Evolutionary conservation across 192 early-diverging fungal species (phyloP).

Genomic region (Coemansia sp.): DNA sequence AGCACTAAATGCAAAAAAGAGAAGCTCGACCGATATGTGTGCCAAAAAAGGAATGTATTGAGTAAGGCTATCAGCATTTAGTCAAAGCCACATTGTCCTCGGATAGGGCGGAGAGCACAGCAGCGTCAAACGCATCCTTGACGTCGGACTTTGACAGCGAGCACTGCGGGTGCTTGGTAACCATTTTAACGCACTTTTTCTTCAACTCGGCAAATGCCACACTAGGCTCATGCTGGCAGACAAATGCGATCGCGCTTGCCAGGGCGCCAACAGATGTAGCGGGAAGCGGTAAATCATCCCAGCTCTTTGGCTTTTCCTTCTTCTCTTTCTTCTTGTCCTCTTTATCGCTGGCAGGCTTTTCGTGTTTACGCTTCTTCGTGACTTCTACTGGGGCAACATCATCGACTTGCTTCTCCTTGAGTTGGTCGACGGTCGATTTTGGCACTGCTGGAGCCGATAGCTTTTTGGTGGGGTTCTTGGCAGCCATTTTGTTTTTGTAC

Average conservation of each 20-base stretch:
- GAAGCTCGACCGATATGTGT: too few species aligned
- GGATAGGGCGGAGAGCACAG: conserved; percentile 29
- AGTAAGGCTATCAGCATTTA: neutral
- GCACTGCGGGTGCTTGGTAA: conserved; percentile 25
- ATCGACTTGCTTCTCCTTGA: conserved; percentile 17
- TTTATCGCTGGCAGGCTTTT: conserved; percentile 2
- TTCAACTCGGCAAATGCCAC: conserved; percentile 24
- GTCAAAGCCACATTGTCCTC: conserved; percentile 15
- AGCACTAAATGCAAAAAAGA: too few species aligned
- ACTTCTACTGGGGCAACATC: conserved; percentile 1
- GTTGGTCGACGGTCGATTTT: conserved; percentile 45
- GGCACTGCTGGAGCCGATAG: neutral
- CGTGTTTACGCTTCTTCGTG: conserved; percentile 24
- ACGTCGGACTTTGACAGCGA: conserved; percentile 21
- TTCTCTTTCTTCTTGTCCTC: conserved; percentile 23
- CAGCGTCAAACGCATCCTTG: conserved; percentile 38
- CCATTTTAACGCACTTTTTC: conserved; percentile 37
- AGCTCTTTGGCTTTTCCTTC: conserved; percentile 31
- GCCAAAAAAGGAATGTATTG: too few species aligned
- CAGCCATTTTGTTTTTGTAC: conserved; percentile 56
- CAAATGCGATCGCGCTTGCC: conserved; percentile 22
- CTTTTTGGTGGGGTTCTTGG: conserved; percentile 1
- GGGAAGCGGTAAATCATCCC: conserved; percentile 22
- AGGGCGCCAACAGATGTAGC: conserved; percentile 21
- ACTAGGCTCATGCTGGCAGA: neutral